Base-by-base conservation (phyloP, 1,139 yeast genomes). In the Kurtzmaniella quercitrusa region DNA sequence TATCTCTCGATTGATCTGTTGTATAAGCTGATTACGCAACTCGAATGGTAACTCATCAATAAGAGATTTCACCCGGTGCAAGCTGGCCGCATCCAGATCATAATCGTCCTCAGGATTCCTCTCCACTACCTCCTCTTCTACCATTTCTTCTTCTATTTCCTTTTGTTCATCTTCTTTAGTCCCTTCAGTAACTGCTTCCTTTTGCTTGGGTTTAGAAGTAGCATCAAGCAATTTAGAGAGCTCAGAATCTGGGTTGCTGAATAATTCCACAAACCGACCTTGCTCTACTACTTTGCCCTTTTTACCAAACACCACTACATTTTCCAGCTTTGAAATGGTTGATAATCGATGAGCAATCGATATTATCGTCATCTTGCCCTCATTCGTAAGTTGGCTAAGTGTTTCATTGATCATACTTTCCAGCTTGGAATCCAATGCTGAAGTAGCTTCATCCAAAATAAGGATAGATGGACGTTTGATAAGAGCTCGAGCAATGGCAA, bases 341-440 rank as follows among this genome's bases (percentile, higher is more conserved):
- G 93, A 87, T 43, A 91, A 76, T 55, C 97, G 74, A 63, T 90
- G 98, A 1, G 98, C 98, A 58, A 91, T 87, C 36, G 95, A 89
- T 31, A 90, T 85, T 1, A 95, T 90, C 1, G 96, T 89, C 66
- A 87, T 73, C 27, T 86, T 87, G 37, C 84, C 80, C 19, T 70
- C 66, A 2, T 62, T 52, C 1, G 75, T 68, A 43, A 85, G 77
- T 48, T 78, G 73, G 48, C 76, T 63, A 47, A 82, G 63, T 0
- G 85, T 76, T 47, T 78, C 81, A 42, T 84, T 85, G 46, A 86
- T 80, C 19, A 79, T 69, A 48, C 75, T 73, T 57, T 86, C 95
- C 60, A 84, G 81, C 53, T 81, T 82, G 7, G 91, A 79, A 58
- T 85, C 94, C 43, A 85, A 65, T 0, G 93, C 93, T 25, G 89